These are phyloP conservation scores for Cordyceps farinosa DNA, from an alignment of 2,329 filamentous ascomycete genomes.

Conservation along the genomic window DNA sequence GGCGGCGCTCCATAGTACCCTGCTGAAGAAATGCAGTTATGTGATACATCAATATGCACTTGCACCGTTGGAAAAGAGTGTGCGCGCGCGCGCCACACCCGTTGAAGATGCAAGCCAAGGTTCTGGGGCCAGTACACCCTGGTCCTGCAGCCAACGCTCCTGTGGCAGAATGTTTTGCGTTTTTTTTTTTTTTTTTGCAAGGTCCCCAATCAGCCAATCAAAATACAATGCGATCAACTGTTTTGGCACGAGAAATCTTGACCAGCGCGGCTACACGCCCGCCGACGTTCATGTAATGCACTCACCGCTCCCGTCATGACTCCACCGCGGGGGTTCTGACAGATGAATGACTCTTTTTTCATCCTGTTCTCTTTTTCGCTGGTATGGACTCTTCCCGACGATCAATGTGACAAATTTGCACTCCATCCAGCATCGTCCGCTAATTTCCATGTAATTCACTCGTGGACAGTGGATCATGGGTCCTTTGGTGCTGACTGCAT, in stretches of 20 bases:
- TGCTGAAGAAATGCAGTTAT: neutral
- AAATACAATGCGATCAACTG: neutral
- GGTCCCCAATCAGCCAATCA: neutral
- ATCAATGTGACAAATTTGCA: too few species aligned
- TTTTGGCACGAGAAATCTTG: neutral
- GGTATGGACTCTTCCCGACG: too few species aligned
- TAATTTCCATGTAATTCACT: neutral
- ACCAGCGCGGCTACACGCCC: neutral
- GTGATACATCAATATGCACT: neutral
- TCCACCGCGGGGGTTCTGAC: neutral
- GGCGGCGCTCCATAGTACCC: neutral
- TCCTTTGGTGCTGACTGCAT: constrained; percentile 11
- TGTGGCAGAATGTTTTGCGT: neutral
- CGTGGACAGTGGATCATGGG: neutral
- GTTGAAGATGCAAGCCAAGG: constrained; percentile 10
- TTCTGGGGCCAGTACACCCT: neutral
- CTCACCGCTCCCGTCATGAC: neutral
- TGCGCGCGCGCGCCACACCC: neutral
- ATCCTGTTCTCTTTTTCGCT: too few species aligned
- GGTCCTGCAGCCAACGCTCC: neutral
- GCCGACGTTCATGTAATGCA: neutral
- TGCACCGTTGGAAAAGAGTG: constrained; percentile 1
- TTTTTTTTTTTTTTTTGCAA: neutral
- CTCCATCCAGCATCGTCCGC: too few species aligned
- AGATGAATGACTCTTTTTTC: too few species aligned